Conservation (phyloP, 768 basidiomycete species). For the Termitomyces sp. region DNA sequence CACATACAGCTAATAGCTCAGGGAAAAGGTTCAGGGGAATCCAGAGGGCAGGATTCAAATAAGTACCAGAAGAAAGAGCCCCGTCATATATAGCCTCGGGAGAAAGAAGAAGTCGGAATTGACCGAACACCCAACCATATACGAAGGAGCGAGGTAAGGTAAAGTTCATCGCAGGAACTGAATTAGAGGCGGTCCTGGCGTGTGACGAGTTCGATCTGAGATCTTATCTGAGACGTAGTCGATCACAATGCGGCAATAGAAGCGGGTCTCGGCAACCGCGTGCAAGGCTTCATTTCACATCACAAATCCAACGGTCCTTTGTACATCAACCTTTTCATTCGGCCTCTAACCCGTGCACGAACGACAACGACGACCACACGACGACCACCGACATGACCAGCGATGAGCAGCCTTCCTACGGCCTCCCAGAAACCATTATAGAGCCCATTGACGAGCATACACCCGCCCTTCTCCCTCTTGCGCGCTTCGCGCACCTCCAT, state of each 20-base stretch:
- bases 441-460: not conserved
- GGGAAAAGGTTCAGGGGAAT: not conserved
- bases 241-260: slow-evolving; percentile 12
- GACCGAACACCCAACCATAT: not conserved
- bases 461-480: slow-evolving; percentile 22
- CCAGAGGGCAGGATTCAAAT: not conserved
- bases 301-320: not conserved
- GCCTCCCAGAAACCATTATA: not conserved
- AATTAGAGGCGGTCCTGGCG: not conserved
- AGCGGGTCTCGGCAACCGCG: slow-evolving; percentile 8
- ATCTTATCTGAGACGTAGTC: slow-evolving; percentile 12
- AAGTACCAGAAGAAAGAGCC: not conserved
- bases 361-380: not conserved
- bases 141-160: not conserved
- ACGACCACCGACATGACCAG: not conserved
- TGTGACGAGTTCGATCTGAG: not conserved
- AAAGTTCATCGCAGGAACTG: not conserved
- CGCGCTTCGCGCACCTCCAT: slow-evolving; percentile 56
- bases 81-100: no score
- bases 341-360: no score
- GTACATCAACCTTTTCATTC: not conserved
- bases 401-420: not conserved
- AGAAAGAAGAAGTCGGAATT: not conserved
- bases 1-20: not conserved
- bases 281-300: slow-evolving; percentile 5